These are phyloP conservation scores for Hapsidospora chrysogenum DNA, from an alignment of 495 filamentous ascomycete genomes.

Conservation along the genomic window DNA sequence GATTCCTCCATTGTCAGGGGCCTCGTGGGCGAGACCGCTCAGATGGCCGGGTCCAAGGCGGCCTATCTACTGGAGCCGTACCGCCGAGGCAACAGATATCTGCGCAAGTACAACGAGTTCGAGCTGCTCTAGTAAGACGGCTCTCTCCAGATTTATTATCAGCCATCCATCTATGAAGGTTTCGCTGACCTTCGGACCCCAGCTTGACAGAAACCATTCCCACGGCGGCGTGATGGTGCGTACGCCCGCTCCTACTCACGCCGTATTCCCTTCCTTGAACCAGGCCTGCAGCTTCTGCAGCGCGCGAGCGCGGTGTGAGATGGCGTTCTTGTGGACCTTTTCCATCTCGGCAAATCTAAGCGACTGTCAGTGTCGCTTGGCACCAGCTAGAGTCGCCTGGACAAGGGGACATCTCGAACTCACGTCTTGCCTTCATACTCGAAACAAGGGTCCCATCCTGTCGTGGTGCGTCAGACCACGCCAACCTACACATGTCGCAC, in stretches of 20 bases:
- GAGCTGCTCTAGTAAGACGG: constrained; percentile 66
- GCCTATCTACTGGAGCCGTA: constrained; percentile 40
- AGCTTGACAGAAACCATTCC: too few species aligned
- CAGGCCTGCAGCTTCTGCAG: constrained; percentile 71
- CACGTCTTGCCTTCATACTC: constrained; percentile 87
- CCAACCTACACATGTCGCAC: not conserved
- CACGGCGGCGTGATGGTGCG: too few species aligned
- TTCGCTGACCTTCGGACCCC: too few species aligned
- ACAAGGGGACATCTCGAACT: constrained; percentile 7
- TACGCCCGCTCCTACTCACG: not conserved
- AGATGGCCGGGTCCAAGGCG: not conserved
- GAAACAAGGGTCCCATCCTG: constrained; percentile 93
- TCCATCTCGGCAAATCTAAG: constrained; percentile 83
- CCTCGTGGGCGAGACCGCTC: constrained; percentile 24
- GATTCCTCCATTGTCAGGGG: constrained; percentile 45
- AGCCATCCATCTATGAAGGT: too few species aligned
- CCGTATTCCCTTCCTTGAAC: constrained; percentile 38
- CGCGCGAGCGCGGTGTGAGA: constrained; percentile 80
- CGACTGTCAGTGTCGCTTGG: constrained; percentile 2
- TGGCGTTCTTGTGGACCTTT: constrained; percentile 74
- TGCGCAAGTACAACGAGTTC: constrained; percentile 56
- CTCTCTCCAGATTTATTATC: too few species aligned
- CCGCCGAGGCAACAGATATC: constrained; percentile 45
- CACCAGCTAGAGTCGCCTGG: constrained; percentile 3
- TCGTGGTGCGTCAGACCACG: constrained; percentile 5